These are phyloP conservation scores for Coniochaeta sp. DNA, from an alignment of 2,329 filamentous ascomycete species.

Conservation along the genomic window DNA sequence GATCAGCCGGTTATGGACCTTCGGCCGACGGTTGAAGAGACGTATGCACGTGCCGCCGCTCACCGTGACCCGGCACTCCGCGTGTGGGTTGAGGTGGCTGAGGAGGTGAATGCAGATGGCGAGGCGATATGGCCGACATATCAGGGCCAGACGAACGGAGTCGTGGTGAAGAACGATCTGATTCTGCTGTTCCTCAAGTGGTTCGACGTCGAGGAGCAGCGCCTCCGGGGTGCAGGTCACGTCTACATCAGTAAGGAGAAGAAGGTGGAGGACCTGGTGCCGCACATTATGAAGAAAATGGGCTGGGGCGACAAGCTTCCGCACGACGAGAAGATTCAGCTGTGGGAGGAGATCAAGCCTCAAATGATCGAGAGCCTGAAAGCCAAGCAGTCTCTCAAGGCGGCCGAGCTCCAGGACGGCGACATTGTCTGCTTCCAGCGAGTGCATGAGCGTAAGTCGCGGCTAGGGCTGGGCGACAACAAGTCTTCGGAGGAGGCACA, in stretches of 20 bases:
- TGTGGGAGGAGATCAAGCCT: constrained; percentile 98
- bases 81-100: constrained; percentile 78
- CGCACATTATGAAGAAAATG: constrained; percentile 75
- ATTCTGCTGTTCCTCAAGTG: constrained; percentile 90
- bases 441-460: constrained; percentile 40
- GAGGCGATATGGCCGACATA: constrained; percentile 65
- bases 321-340: constrained; percentile 51
- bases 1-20: constrained; percentile 79
- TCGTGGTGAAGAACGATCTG: constrained; percentile 50
- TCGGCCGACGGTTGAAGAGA: constrained; percentile 70
- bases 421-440: constrained; percentile 95
- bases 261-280: constrained; percentile 77
- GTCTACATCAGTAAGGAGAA: constrained; percentile 83
- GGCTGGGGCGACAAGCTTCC: constrained; percentile 72
- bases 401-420: constrained; percentile 92
- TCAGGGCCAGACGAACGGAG: constrained; percentile 48
- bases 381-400: constrained; percentile 78
- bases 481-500: constrained; percentile 26
- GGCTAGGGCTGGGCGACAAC: constrained; percentile 30
- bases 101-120: constrained; percentile 60
- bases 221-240: constrained; percentile 69
- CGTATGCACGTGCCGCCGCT: constrained; percentile 43
- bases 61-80: constrained; percentile 67
- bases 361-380: constrained; percentile 96
- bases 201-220: constrained; percentile 75